Conservation (phyloP, 768 basidiomycete species). For the Tulasnella sp. region DNA sequence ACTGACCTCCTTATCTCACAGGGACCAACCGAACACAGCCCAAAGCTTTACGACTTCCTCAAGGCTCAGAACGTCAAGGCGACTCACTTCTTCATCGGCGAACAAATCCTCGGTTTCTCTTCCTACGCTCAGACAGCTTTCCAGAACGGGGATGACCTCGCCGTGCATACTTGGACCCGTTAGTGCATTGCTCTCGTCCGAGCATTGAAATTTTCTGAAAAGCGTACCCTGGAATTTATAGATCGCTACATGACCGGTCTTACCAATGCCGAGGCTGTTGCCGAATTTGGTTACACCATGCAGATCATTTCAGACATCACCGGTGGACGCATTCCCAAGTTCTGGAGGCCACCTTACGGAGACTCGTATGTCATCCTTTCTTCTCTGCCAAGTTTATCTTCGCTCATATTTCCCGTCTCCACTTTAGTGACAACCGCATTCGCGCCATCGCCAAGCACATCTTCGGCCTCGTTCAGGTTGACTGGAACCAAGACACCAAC, state of each 20-base stretch:
- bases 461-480: constrained; percentile 79
- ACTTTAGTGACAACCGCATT: constrained; percentile 51
- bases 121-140: constrained; percentile 58
- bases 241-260: constrained; percentile 76
- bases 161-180: constrained; percentile 50
- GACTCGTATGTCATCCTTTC: constrained; percentile 40
- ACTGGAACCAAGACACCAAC: constrained; percentile 79
- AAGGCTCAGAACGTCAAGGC: constrained; percentile 62
- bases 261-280: constrained; percentile 56
- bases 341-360: constrained; percentile 88
- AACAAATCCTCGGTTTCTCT: constrained; percentile 64
- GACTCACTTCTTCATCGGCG: constrained; percentile 90
- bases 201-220: neutral
- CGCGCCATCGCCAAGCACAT: constrained; percentile 76
- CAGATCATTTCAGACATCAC: constrained; percentile 74
- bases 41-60: constrained; percentile 66
- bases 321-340: constrained; percentile 71
- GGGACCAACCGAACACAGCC: constrained; percentile 61
- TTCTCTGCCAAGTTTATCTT: neutral
- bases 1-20: neutral
- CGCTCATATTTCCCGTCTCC: neutral
- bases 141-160: constrained; percentile 45
- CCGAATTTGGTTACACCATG: constrained; percentile 82
- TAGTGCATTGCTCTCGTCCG: neutral
- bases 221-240: neutral